phyloP scores from a whole-genome alignment of 2,329 filamentous ascomycete genomes.

The Arthrobotrys iridis region DNA sequence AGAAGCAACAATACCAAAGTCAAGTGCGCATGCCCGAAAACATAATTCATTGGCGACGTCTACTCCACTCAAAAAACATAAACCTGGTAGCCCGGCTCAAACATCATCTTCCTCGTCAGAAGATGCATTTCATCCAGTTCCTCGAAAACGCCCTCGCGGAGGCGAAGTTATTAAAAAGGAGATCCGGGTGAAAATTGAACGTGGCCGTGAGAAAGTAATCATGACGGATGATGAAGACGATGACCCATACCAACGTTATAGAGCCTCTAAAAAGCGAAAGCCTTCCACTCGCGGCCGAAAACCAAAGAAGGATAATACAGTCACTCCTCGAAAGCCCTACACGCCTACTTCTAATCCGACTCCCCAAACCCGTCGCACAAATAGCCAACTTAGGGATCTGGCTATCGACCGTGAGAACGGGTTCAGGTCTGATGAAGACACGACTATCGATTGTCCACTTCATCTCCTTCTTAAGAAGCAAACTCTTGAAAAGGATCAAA shows the following conservation, averaged over 20 bases:
- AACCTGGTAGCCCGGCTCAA: not conserved
- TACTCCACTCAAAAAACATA: slow-evolving; percentile 24
- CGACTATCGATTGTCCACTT: slow-evolving; percentile 58
- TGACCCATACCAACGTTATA: slow-evolving; percentile 66
- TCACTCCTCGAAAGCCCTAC: slow-evolving; percentile 55
- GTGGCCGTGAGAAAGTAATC: slow-evolving; percentile 54
- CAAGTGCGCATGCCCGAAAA: not conserved
- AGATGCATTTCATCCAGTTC: not conserved
- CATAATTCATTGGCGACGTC: not conserved
- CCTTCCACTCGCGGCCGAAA: slow-evolving; percentile 57
- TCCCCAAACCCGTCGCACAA: slow-evolving; percentile 22
- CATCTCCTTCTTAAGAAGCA: slow-evolving; percentile 38
- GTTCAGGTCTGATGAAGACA: slow-evolving; percentile 58
- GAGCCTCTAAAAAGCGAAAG: slow-evolving; percentile 68
- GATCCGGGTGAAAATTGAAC: slow-evolving; percentile 23
- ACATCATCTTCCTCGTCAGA: not conserved
- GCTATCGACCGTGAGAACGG: slow-evolving; percentile 57
- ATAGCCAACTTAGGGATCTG: slow-evolving; percentile 55
- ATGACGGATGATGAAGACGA: slow-evolving; percentile 68
- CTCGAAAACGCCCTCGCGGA: not conserved
- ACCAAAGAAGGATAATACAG: slow-evolving; percentile 54
- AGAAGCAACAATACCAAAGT: slow-evolving; percentile 17
- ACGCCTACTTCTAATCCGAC: slow-evolving; percentile 19
- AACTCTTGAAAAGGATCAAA: slow-evolving; percentile 34
- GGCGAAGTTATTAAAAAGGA: not conserved